Conservation (phyloP, 2,329 filamentous ascomycete species). For the Aspergillus sp. region DNA sequence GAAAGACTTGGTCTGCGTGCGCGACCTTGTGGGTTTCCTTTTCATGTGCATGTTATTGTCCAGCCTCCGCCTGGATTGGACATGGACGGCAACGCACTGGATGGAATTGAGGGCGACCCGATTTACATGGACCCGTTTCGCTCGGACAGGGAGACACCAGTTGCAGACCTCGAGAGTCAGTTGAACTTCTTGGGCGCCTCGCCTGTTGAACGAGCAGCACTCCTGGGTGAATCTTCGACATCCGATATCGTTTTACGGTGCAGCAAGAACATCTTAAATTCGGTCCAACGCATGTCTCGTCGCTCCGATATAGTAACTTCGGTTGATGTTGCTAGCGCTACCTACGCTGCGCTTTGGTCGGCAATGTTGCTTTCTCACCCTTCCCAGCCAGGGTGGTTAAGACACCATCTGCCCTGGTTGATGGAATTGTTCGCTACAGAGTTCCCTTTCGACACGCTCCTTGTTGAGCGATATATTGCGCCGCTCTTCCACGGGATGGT, state of each 20-base stretch:
- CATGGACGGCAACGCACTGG: constrained; percentile 52
- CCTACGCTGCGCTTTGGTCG: constrained; percentile 75
- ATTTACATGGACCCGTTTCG: constrained; percentile 88
- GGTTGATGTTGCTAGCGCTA: constrained; percentile 60
- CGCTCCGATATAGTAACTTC: constrained; percentile 30
- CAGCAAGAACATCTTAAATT: constrained; percentile 76
- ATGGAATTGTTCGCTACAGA: constrained; percentile 63
- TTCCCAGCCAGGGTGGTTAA: constrained; percentile 51
- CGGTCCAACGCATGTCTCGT: constrained; percentile 56
- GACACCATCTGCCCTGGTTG: constrained; percentile 64
- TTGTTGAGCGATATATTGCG: constrained; percentile 67
- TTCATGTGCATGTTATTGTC: constrained; percentile 81
- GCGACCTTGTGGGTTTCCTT: constrained; percentile 76
- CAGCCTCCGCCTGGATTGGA: constrained; percentile 60
- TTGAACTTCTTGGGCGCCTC: constrained; percentile 55
- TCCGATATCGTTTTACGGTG: constrained; percentile 71
- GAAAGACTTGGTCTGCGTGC: constrained; percentile 72
- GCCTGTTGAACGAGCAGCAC: constrained; percentile 43
- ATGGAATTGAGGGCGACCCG: constrained; percentile 37
- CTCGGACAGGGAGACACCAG: constrained; percentile 64
- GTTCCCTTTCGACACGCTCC: constrained; percentile 69
- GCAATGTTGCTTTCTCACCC: constrained; percentile 54
- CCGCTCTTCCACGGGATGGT: constrained; percentile 57
- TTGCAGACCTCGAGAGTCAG: constrained; percentile 58
- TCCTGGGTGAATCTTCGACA: constrained; percentile 64